Conservation (phyloP, 768 basidiomycete species). For the Trametes coccinea region DNA sequence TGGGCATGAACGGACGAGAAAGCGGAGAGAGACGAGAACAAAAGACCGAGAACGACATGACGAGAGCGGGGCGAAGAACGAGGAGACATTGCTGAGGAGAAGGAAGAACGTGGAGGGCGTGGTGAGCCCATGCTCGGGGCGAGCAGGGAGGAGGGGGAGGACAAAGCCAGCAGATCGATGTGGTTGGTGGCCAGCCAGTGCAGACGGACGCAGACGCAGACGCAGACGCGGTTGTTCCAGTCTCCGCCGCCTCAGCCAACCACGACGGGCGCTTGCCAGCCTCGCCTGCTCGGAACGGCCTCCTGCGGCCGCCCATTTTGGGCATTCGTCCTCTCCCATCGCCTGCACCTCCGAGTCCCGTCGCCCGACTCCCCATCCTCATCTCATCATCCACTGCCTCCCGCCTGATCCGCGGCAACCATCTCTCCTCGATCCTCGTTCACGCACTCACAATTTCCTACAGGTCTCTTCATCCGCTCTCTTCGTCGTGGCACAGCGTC, state of each 20-base stretch:
- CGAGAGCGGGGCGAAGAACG: conserved; percentile 9
- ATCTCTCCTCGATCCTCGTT: background rate
- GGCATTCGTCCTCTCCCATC: background rate
- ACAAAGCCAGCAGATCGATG: conserved; percentile 24
- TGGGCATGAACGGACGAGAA: conserved; percentile 40
- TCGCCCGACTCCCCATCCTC: background rate
- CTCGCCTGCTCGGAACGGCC: conserved; percentile 16
- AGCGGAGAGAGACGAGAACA: conserved; percentile 27
- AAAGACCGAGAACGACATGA: conserved; percentile 24
- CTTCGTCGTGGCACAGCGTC: background rate
- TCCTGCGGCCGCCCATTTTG: conserved; percentile 1
- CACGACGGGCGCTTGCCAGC: conserved; percentile 10
- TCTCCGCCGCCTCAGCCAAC: conserved; percentile 1
- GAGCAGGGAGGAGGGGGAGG: conserved; percentile 25
- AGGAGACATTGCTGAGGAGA: conserved; percentile 21
- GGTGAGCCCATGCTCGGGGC: conserved; percentile 29
- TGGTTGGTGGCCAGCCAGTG: conserved; percentile 10
- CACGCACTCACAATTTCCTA: background rate
- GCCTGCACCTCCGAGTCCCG: background rate
- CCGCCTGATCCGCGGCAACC: background rate
- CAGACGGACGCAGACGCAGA: too few species aligned
- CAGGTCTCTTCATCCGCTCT: background rate
- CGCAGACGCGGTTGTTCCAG: conserved; percentile 10
- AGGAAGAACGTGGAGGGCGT: conserved; percentile 11
- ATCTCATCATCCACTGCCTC: background rate